Evolutionary conservation across 192 early-diverging fungal genomes (phyloP).

Genomic region (Glomus cerebriforme): DNA sequence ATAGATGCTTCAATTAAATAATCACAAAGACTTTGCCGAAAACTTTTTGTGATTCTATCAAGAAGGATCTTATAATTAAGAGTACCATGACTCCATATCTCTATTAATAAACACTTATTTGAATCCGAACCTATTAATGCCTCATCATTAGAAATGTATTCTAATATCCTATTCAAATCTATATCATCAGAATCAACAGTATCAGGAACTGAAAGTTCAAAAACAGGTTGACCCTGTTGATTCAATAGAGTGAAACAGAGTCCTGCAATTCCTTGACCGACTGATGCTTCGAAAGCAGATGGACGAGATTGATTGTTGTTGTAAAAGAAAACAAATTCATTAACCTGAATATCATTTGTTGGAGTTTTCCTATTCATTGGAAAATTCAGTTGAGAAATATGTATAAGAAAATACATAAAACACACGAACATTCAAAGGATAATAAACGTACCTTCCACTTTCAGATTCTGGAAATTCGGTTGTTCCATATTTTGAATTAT

Average conservation of each 20-base stretch:
- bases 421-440: not conserved
- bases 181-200: conserved; percentile 35
- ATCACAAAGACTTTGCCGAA: conserved; percentile 57
- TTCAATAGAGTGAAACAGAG: conserved; percentile 51
- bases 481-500: conserved; percentile 43
- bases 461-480: conserved; percentile 13
- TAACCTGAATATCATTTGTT: conserved; percentile 38
- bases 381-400: not conserved
- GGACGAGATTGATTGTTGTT: conserved; percentile 42
- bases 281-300: conserved; percentile 44
- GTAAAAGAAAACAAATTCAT: conserved; percentile 57
- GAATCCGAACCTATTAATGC: not conserved
- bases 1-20: conserved; percentile 55
- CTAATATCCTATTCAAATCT: conserved; percentile 36
- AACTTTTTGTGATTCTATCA: conserved; percentile 47
- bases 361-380: conserved; percentile 4
- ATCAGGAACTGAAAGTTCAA: conserved; percentile 33
- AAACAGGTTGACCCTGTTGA: conserved; percentile 41
- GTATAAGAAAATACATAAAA: not conserved
- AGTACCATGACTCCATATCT: conserved; percentile 53
- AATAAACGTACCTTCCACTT: not conserved
- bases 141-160: conserved; percentile 32
- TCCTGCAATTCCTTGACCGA: conserved; percentile 58
- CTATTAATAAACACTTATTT: conserved; percentile 38
- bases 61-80: conserved; percentile 43